Conservation (phyloP, 139 green algal genomes). For the Picochlorum costavermella region DNA sequence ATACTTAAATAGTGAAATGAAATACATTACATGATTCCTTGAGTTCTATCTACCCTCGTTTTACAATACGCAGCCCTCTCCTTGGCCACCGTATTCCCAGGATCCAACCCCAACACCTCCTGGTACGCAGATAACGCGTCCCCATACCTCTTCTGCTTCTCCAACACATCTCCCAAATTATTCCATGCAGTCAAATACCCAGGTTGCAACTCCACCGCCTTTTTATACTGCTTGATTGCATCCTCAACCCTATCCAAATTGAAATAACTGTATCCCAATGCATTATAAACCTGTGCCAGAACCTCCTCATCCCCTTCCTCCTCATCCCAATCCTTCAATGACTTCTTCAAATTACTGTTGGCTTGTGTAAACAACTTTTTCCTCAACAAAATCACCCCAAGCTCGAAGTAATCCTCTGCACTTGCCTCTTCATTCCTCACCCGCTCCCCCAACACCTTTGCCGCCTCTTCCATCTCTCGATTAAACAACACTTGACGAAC, state of each 20-base stretch:
- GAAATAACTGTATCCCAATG: slow-evolving; percentile 90
- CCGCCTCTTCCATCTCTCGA: slow-evolving; percentile 88
- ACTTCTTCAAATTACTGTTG: slow-evolving; percentile 84
- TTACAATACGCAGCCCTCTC: slow-evolving; percentile 37
- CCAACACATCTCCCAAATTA: slow-evolving; percentile 91
- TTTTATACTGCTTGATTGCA: slow-evolving; percentile 73
- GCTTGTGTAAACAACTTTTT: slow-evolving; percentile 96
- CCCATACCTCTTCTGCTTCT: slow-evolving; percentile 63
- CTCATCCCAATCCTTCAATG: slow-evolving; percentile 72
- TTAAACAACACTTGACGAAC: slow-evolving; percentile 86
- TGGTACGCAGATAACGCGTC: slow-evolving; percentile 70
- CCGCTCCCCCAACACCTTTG: slow-evolving; percentile 90
- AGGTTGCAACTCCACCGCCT: slow-evolving; percentile 76
- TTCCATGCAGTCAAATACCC: slow-evolving; percentile 86
- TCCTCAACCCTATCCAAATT: slow-evolving; percentile 62
- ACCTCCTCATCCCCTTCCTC: slow-evolving; percentile 76
- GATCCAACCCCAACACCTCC: slow-evolving; percentile 71
- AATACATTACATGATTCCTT: slow-evolving; percentile 5
- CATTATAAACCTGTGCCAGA: slow-evolving; percentile 94
- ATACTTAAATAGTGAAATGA: background rate
- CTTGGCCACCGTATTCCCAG: slow-evolving; percentile 76
- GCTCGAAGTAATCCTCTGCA: slow-evolving; percentile 94
- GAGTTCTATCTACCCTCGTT: slow-evolving; percentile 27
- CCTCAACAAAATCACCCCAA: slow-evolving; percentile 89
- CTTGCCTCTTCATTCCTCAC: slow-evolving; percentile 73